A percentile compares a stretch with the other conserved stretches of the same genome.
Evolutionary conservation across 768 basidiomycete genomes (phyloP).

Genomic region (Leccinum truebloodii): DNA sequence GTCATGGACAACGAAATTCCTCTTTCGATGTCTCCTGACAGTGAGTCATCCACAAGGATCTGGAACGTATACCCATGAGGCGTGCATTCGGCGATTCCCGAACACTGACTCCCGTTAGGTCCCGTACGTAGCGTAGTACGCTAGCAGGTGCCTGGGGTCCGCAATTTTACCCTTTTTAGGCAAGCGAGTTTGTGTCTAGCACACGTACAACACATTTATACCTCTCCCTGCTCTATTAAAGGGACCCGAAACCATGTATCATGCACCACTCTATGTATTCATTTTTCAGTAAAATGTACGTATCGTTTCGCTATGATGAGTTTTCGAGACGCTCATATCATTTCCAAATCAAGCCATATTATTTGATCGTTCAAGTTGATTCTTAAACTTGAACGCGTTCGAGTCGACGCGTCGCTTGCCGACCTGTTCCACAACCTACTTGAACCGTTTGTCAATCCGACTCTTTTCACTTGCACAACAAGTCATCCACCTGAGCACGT

Average conservation of each 20-base stretch:
- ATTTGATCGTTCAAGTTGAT: background rate
- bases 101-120: too few relatives aligned
- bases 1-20: background rate
- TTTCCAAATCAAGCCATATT: background rate
- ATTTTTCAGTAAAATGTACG: background rate
- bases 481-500: too few relatives aligned
- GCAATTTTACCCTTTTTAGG: background rate
- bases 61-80: conserved; percentile 6
- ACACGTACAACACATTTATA: background rate
- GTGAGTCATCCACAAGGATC: background rate
- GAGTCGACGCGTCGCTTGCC: too few relatives aligned
- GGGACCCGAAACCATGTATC: background rate
- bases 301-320: background rate
- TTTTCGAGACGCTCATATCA: background rate
- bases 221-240: too few relatives aligned
- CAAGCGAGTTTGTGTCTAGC: background rate
- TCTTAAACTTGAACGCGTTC: background rate
- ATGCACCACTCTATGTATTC: background rate
- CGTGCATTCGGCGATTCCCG: too few relatives aligned
- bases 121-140: too few relatives aligned
- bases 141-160: background rate
- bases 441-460: too few relatives aligned
- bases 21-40: background rate
- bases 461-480: too few relatives aligned
- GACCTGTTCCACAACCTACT: too few relatives aligned